Conservation (phyloP, 257 asterid species). For the Solanum etuberosum region DNA sequence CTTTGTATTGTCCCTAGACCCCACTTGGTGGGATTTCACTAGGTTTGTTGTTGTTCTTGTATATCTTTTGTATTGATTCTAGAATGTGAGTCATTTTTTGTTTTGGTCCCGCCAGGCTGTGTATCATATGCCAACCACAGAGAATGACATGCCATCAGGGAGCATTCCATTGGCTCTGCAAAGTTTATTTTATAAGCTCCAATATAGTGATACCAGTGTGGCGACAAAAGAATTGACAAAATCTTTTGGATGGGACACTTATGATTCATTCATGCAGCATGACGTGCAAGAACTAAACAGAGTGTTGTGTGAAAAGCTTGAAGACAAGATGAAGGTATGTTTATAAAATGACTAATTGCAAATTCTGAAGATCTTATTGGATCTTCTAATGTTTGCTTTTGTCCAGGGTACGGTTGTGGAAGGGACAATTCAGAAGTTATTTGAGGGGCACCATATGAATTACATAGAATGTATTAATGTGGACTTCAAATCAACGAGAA, state of each 20-base stretch:
- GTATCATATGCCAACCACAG: conserved; percentile 98
- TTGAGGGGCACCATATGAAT: conserved; percentile 96
- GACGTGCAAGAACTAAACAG: conserved; percentile 97
- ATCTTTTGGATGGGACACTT: conserved; percentile 99
- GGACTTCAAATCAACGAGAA: conserved; percentile 89
- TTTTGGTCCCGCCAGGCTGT: conserved; percentile 61
- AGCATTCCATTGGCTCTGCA: conserved; percentile 97
- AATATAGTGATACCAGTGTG: conserved; percentile 84
- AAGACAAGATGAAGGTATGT: conserved; percentile 95
- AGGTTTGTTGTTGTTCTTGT: background rate
- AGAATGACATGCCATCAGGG: conserved; percentile 97
- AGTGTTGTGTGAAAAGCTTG: conserved; percentile 90
- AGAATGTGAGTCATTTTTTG: conserved; percentile 9
- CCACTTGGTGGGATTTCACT: background rate
- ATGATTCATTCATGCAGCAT: conserved; percentile 97
- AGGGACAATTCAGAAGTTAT: conserved; percentile 96
- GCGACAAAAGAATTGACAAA: conserved; percentile 95
- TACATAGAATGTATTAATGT: conserved; percentile 94
- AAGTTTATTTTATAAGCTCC: conserved; percentile 96
- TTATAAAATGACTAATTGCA: background rate
- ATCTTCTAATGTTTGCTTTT: conserved; percentile 15
- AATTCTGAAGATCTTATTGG: background rate
- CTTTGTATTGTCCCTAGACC: background rate
- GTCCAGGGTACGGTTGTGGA: conserved; percentile 96
- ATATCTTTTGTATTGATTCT: conserved; percentile 5